These are phyloP conservation scores for Juglanconis oblonga DNA, from an alignment of 2,329 filamentous ascomycete species.

Conservation along the genomic window DNA sequence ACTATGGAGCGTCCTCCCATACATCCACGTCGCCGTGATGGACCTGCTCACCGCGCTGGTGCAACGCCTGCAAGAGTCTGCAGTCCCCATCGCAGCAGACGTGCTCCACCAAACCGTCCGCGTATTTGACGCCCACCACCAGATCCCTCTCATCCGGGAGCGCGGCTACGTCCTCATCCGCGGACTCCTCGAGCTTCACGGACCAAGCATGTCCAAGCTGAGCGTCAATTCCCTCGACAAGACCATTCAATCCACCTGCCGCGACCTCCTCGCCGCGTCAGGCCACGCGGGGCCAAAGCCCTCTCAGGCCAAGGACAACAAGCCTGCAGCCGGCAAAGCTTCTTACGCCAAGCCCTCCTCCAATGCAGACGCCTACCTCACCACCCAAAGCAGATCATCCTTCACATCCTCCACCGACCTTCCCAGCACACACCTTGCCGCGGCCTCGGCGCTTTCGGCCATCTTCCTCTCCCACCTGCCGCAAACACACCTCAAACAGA, in stretches of 20 bases:
- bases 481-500: constrained; percentile 64
- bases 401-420: constrained; percentile 25
- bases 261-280: constrained; percentile 62
- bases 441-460: constrained; percentile 62
- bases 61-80: constrained; percentile 54
- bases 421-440: constrained; percentile 44
- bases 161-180: constrained; percentile 59
- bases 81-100: constrained; percentile 59
- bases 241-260: constrained; percentile 67
- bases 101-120: constrained; percentile 70
- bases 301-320: constrained; percentile 18
- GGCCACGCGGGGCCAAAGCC: constrained; percentile 32
- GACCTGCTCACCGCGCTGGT: constrained; percentile 57
- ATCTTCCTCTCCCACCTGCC: constrained; percentile 61
- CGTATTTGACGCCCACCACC: constrained; percentile 61
- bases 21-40: constrained; percentile 71
- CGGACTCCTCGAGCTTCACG: constrained; percentile 58
- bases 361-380: constrained; percentile 73
- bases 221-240: constrained; percentile 60
- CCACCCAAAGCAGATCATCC: constrained; percentile 33
- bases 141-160: constrained; percentile 52
- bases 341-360: constrained; percentile 40
- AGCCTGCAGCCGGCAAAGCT: constrained; percentile 21
- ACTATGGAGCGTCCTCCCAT: constrained; percentile 70
- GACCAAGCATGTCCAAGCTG: constrained; percentile 64